Base-by-base conservation (phyloP, 805 yeast genomes). In the Komagataella populi region DNA sequence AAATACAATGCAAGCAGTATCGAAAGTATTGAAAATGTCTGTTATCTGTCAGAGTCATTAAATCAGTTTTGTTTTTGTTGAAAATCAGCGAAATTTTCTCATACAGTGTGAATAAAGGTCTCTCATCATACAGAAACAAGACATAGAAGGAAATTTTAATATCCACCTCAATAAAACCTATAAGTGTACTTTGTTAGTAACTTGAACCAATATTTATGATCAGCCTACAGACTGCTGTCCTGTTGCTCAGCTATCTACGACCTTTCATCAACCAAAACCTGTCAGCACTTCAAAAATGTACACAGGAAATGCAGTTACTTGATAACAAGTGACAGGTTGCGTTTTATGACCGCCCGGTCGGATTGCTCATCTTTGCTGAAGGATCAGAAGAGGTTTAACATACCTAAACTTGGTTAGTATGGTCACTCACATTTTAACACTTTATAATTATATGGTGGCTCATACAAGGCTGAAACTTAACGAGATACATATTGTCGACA, bases 401-500 rank as follows among this genome's bases (percentile, higher is more conserved):
- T 36, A 23, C 24, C 49, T 23, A 30, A 16, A 10, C n/a, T 14
- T 18, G 20, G 36, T 44, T 49, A 46, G 18, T 46, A 17, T 6
- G 22, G 39, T 12, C 14, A 30, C 12, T 17, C 48, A 16, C 23
- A 8, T 17, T 6, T 23, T 16, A 20, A 7, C 36, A 10, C 10
- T 12, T 46, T 8, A 22, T 22, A 8, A 18, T 36, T 18, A 17
- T 36, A n/a, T 3, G 45, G 44, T n/a, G 6, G 48, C 78, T 74
- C 80, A 74, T 74, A 74, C 79, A 74, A 74, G 80, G 80, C 79
- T 74, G 80, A 74, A 74, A 74, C 80, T 74, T 74, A 74, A 74
- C 78, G 77, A 66, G 54, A 61, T 67, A 74, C 75, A 59, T 64
- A 72, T 73, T 79, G 75, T 79, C 68, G 74, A 79, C 70, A 57